Evolutionary conservation across 2,329 filamentous ascomycete species (phyloP), one percentile per base, ranked within the genome.

Genomic region (Chaetomiaceae sp.): DNA sequence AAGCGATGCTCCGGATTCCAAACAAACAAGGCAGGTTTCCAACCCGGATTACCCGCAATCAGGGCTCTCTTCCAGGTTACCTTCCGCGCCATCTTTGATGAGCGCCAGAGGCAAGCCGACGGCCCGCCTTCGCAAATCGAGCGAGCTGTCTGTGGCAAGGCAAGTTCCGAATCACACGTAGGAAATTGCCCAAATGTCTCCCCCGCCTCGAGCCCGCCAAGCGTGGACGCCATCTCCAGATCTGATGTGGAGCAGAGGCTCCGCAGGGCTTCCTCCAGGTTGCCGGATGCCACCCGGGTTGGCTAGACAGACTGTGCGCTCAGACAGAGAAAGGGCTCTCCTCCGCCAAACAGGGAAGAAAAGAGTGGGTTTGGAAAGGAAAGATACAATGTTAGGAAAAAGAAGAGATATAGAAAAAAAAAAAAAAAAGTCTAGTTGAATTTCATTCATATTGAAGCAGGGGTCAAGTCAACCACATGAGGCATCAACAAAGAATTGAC

Each of bases 161-260:
- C 31, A 44, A 44, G 33, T 44, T 46, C 49, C 42, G 49, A 23
- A 33, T 3, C 15, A 27, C 14, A 36, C 6, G 8, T 29, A 19
- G 11, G 38, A 31, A 20, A 38, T 23, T 46, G 34, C 33, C 40
- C 40, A 27, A 45, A 17, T 25, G 34, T 40, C 33, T 46, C 49
- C 49, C 42, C 42, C 23, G n/a, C 49, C 25, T 31, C 9, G 34
- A 17, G 39, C 19, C 33, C n/a, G 25, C 17, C 14, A 42, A 23
- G 1, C 19, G 6, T 49, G 47, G 38, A 29, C 27, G n/a, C 40
- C 49, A 38, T 23, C 36, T 46, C 49, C 42, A 47, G 49, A 40
- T 47, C 42, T 25, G 20, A 38, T 34, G 42, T 51, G 49, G 49
- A 51, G 40, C 33, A 25, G 20, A 31, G 29, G 48, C 39, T 31